Percentiles rank a stretch among this genome's conserved stretches.
These are phyloP conservation scores for Astraeus odoratus DNA, from an alignment of 768 basidiomycete species.

Conservation along the genomic window DNA sequence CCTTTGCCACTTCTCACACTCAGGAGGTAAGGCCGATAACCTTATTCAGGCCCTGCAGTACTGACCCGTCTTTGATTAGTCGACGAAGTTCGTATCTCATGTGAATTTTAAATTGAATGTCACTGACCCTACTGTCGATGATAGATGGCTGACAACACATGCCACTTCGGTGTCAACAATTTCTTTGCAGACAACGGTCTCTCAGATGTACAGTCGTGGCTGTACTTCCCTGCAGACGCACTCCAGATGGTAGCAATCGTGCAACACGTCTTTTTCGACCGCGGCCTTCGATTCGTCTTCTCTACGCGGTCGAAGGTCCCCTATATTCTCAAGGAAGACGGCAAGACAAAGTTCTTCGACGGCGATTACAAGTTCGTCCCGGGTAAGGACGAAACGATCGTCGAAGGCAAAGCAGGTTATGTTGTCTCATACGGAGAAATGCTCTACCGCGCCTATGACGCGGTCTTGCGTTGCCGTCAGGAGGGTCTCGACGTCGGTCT, in stretches of 20 bases:
- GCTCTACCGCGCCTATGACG: conserved; percentile 79
- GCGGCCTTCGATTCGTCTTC: conserved; percentile 79
- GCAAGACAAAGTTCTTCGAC: conserved; percentile 57
- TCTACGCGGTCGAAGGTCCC: conserved; percentile 88
- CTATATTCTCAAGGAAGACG: conserved; percentile 74
- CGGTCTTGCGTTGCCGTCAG: conserved; percentile 66
- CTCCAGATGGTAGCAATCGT: conserved; percentile 76
- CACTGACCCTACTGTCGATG: conserved; percentile 3
- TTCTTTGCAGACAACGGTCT: conserved; percentile 88
- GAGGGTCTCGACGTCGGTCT: conserved; percentile 75
- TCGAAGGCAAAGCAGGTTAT: conserved; percentile 72
- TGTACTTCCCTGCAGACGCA: conserved; percentile 87
- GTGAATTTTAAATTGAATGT: background rate
- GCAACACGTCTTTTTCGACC: conserved; percentile 74
- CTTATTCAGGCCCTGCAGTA: background rate
- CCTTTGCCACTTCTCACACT: conserved; percentile 84
- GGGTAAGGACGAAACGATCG: conserved; percentile 78
- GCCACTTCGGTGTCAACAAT: conserved; percentile 73
- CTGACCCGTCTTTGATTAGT: conserved; percentile 30
- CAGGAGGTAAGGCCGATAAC: conserved; percentile 50
- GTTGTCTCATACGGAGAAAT: conserved; percentile 85
- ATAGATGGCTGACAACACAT: conserved; percentile 52
- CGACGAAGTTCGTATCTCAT: conserved; percentile 38
- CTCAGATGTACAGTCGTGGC: conserved; percentile 65
- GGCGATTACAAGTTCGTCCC: conserved; percentile 73